Evolutionary conservation across 1,139 yeast species (phyloP).

Genomic region (Candida labiduridarum): DNA sequence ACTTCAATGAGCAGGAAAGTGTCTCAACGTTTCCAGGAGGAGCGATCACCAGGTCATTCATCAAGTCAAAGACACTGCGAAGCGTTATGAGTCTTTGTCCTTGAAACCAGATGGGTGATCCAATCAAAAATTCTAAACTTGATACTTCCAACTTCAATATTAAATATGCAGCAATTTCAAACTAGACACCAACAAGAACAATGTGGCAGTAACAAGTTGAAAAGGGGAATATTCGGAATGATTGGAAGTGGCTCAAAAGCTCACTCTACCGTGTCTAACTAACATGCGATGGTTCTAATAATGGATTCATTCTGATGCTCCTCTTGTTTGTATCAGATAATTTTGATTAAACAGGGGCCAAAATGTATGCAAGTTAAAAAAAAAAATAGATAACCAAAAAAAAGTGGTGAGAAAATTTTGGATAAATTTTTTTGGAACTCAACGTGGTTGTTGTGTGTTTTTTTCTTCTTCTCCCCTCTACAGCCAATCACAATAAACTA

Average conservation of each 20-base stretch:
- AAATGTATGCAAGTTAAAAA: not conserved
- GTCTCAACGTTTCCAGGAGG: no score
- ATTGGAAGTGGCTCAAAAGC: not conserved
- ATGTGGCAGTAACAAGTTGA: not conserved
- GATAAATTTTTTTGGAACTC: not conserved
- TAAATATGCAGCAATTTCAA: constrained; percentile 1
- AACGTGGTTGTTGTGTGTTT: not conserved
- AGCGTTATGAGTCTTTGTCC: not conserved
- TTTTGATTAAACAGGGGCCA: not conserved
- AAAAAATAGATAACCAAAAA: not conserved
- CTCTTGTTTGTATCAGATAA: not conserved
- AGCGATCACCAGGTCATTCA: no score
- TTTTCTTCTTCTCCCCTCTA: not conserved
- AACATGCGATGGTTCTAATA: not conserved
- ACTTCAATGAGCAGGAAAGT: not conserved
- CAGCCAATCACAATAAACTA: no score
- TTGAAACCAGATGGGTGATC: not conserved
- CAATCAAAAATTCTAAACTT: not conserved
- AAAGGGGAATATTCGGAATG: not conserved
- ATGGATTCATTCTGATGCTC: not conserved
- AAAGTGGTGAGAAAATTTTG: constrained; percentile 4
- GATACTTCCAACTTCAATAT: not conserved
- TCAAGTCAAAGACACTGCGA: not conserved
- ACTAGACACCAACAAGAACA: not conserved
- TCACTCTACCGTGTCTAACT: not conserved